Evolutionary conservation across 352 stramenopile genomes (phyloP).

Genomic region (Globisporangium perplexum): DNA sequence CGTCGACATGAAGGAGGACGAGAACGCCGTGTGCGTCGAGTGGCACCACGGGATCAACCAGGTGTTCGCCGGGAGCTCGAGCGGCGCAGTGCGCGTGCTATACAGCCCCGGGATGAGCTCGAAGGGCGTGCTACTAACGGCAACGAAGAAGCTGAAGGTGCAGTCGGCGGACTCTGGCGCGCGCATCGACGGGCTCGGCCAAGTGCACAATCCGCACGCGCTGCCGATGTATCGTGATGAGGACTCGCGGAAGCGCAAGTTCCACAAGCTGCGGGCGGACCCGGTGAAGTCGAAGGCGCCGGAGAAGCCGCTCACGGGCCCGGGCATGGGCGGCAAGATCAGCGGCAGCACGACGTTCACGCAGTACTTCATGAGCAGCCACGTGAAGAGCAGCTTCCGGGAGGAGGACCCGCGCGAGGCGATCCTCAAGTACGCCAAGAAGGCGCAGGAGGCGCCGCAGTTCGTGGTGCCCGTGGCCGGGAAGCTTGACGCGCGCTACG

Average conservation of each 20-base stretch:
- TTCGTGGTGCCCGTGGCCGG: constrained; percentile 44
- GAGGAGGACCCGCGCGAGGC: constrained; percentile 81
- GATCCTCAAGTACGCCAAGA: constrained; percentile 85
- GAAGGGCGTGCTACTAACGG: constrained; percentile 76
- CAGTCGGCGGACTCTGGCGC: constrained; percentile 45
- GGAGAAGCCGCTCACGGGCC: constrained; percentile 67
- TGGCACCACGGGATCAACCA: constrained; percentile 85
- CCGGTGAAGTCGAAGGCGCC: constrained; percentile 70
- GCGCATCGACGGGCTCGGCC: constrained; percentile 61
- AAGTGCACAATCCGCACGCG: constrained; percentile 72
- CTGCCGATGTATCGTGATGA: constrained; percentile 83
- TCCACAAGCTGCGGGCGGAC: constrained; percentile 56
- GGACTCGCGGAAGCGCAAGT: constrained; percentile 62
- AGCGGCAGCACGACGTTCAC: constrained; percentile 80
- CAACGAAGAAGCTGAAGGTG: constrained; percentile 75
- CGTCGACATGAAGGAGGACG: constrained; percentile 70
- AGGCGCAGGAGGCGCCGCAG: constrained; percentile 61
- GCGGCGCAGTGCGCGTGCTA: constrained; percentile 51
- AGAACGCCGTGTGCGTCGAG: constrained; percentile 79
- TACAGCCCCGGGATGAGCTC: constrained; percentile 68
- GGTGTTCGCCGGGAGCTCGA: constrained; percentile 71
- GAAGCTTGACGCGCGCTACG: constrained; percentile 73
- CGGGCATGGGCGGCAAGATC: constrained; percentile 73
- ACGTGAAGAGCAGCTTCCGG: constrained; percentile 82
- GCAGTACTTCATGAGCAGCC: constrained; percentile 86